Percentiles rank a stretch among this genome's conserved stretches.
Evolutionary conservation across 495 filamentous ascomycete species (phyloP).

Genomic region (Haplographium delicatum): DNA sequence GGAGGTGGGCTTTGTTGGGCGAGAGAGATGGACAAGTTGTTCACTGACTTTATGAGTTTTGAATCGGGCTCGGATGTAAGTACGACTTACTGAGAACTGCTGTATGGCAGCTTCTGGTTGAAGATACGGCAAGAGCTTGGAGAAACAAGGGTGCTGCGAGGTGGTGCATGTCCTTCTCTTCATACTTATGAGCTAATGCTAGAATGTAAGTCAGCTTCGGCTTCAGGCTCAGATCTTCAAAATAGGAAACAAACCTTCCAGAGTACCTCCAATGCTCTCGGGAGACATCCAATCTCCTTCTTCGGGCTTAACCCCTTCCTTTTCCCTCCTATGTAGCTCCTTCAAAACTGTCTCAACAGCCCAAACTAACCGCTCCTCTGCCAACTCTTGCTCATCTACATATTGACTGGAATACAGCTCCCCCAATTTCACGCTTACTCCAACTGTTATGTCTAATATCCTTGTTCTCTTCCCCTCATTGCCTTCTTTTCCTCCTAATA

Average conservation of each 20-base stretch:
- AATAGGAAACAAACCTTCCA: too few species aligned
- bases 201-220: too few species aligned
- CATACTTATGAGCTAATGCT: slow-evolving; percentile 71
- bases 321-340: slow-evolving; percentile 62
- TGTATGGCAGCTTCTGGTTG: slow-evolving; percentile 47
- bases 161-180: slow-evolving; percentile 59
- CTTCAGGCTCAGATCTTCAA: too few species aligned
- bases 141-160: slow-evolving; percentile 85
- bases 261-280: slow-evolving; percentile 63
- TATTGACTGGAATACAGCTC: slow-evolving; percentile 65
- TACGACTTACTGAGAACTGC: slow-evolving; percentile 60
- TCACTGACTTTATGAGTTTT: slow-evolving; percentile 42
- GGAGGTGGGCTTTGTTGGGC: slow-evolving; percentile 55
- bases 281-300: slow-evolving; percentile 72
- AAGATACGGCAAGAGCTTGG: slow-evolving; percentile 72
- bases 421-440: slow-evolving; percentile 73
- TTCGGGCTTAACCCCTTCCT: slow-evolving; percentile 54
- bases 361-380: slow-evolving; percentile 70
- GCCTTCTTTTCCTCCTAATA: slow-evolving; percentile 43
- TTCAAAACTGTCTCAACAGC: slow-evolving; percentile 74
- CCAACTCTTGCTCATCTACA: slow-evolving; percentile 54
- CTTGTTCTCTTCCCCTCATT: slow-evolving; percentile 62
- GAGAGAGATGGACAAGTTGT: slow-evolving; percentile 62
- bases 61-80: not conserved
- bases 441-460: slow-evolving; percentile 65